Evolutionary conservation across 768 basidiomycete species (phyloP).

Genomic region (Phlegmacium glaucopus): DNA sequence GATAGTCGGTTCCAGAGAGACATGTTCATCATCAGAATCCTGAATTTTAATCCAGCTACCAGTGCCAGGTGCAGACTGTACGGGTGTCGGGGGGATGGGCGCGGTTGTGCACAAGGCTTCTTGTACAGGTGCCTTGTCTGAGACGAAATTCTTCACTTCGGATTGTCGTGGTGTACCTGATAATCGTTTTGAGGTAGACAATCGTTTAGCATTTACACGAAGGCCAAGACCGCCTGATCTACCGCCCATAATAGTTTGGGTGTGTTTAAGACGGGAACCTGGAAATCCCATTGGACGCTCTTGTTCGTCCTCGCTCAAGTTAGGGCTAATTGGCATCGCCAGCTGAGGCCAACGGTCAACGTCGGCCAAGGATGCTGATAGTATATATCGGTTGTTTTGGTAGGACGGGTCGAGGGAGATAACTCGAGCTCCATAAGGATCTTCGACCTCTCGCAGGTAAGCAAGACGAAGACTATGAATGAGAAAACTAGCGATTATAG

Average conservation of each 20-base stretch:
- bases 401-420: conserved; percentile 79
- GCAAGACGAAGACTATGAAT: conserved; percentile 84
- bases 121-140: conserved; percentile 30
- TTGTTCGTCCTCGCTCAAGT: conserved; percentile 67
- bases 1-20: conserved; percentile 33
- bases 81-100: conserved; percentile 23
- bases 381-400: conserved; percentile 78
- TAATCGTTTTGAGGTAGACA: conserved; percentile 48
- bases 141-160: conserved; percentile 34
- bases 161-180: conserved; percentile 34
- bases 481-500: conserved; percentile 44
- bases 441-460: conserved; percentile 86
- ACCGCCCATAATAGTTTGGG: conserved; percentile 84
- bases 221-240: conserved; percentile 73
- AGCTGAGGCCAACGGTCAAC: conserved; percentile 84
- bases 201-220: conserved; percentile 66
- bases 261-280: conserved; percentile 69
- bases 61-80: conserved; percentile 20
- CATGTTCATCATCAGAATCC: conserved; percentile 16
- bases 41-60: conserved; percentile 31
- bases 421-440: conserved; percentile 78
- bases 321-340: conserved; percentile 62
- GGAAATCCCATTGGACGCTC: conserved; percentile 46
- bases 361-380: conserved; percentile 78
- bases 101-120: conserved; percentile 28